Percentiles rank a stretch among this genome's conserved stretches.
phyloP scores from a whole-genome alignment of 2,329 filamentous ascomycete genomes.

The Ploettnerulaceae sp. region DNA sequence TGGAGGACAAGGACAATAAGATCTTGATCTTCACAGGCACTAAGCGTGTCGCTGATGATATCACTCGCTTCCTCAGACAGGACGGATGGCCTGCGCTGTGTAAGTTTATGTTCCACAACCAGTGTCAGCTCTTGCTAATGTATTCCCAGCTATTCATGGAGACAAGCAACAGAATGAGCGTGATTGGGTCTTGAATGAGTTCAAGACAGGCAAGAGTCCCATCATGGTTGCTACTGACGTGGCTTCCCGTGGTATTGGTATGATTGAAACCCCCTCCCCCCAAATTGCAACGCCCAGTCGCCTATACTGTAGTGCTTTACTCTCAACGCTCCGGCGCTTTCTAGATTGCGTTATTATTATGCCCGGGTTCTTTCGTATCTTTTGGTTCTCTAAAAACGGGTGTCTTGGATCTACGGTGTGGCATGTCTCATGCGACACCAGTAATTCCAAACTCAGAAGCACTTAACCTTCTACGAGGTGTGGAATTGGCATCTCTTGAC shows the following conservation, averaged over 20 bases:
- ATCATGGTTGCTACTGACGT: constrained; percentile 99
- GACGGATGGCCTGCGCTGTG: constrained; percentile 97
- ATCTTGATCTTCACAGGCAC: constrained; percentile 89
- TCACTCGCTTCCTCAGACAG: constrained; percentile 93
- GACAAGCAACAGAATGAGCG: constrained; percentile 99
- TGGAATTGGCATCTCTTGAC: constrained; percentile 77
- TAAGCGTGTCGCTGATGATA: constrained; percentile 96
- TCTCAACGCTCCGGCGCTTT: constrained; percentile 84
- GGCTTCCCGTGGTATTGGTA: constrained; percentile 99
- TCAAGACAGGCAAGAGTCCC: constrained; percentile 98
- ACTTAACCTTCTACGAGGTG: constrained; percentile 62
- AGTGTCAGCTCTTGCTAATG: constrained; percentile 43
- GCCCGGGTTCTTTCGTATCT: constrained; percentile 82
- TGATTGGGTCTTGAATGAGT: constrained; percentile 98
- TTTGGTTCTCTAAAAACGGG: constrained; percentile 75
- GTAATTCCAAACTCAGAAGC: constrained; percentile 69
- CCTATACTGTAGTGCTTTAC: constrained; percentile 71
- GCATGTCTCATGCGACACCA: constrained; percentile 63
- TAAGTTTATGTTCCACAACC: constrained; percentile 52
- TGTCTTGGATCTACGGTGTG: constrained; percentile 82
- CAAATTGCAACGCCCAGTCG: constrained; percentile 53
- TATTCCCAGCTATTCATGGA: constrained; percentile 77
- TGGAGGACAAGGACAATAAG: constrained; percentile 96
- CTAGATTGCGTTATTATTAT: constrained; percentile 85
- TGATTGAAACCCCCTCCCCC: constrained; percentile 63